Conservation (phyloP, 306 rosid genomes). For the Fragaria ananassa region DNA sequence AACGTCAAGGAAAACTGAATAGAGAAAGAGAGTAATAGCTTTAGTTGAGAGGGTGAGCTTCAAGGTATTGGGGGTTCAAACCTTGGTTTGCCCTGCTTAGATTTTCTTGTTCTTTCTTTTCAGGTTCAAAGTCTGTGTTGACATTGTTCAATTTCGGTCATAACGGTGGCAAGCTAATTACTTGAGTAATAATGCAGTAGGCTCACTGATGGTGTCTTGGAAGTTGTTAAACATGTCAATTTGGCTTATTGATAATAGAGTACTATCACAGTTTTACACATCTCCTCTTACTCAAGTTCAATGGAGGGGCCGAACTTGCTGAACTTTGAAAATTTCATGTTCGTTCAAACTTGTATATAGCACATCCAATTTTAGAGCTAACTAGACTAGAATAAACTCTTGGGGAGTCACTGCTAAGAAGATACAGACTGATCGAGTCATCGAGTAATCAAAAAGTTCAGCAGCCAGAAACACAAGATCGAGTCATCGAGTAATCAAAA, state of each 20-base stretch:
- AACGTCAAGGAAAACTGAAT: constrained; percentile 18
- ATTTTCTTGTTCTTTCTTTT: background rate
- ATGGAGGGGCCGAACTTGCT: too few species aligned
- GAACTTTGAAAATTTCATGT: too few species aligned
- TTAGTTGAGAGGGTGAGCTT: background rate
- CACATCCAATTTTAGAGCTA: too few species aligned
- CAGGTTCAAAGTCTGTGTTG: background rate
- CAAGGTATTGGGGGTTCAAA: constrained; percentile 16
- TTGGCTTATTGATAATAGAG: background rate
- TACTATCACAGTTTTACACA: background rate
- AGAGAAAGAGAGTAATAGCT: background rate
- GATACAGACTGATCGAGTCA: too few species aligned
- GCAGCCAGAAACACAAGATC: too few species aligned
- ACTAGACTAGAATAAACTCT: too few species aligned
- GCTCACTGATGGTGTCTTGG: background rate
- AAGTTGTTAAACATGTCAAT: background rate
- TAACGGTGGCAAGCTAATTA: background rate
- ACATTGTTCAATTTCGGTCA: background rate
- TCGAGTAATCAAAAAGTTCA: too few species aligned
- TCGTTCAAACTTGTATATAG: too few species aligned
- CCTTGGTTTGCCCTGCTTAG: constrained; percentile 32
- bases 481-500: too few species aligned
- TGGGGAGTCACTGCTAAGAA: too few species aligned
- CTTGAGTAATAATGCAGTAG: background rate
- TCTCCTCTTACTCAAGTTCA: background rate